Evolutionary conservation across 139 green algal genomes (phyloP).

Genomic region (Tetraselmis chui): DNA sequence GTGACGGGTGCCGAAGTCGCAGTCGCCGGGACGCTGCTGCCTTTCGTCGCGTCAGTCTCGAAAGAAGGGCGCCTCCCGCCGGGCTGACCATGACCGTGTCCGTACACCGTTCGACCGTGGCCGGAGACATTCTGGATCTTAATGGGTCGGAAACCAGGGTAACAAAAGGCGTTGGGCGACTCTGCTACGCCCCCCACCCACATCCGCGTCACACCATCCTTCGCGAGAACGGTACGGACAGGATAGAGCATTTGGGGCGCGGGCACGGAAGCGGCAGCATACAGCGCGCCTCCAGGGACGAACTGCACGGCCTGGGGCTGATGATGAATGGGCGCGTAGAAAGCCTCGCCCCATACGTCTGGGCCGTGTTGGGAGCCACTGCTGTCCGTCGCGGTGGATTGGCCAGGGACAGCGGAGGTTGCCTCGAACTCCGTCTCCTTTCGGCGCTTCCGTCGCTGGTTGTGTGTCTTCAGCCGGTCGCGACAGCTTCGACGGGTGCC

Average conservation of each 20-base stretch:
- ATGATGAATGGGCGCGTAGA: background rate
- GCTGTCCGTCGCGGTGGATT: background rate
- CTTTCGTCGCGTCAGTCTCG: too few relatives aligned
- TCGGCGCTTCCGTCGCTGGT: slow-evolving; percentile 26
- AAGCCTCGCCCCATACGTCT: background rate
- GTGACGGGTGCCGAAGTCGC: too few relatives aligned
- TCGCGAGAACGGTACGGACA: background rate
- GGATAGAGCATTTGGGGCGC: background rate
- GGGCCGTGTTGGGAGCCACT: background rate
- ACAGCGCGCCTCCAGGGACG: background rate
- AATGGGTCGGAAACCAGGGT: background rate
- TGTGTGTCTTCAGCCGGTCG: slow-evolving; percentile 52
- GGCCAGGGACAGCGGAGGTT: too few relatives aligned
- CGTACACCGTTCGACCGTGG: too few relatives aligned
- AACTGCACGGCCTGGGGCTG: background rate
- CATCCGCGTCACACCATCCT: background rate
- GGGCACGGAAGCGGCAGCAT: too few relatives aligned
- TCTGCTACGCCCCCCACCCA: background rate
- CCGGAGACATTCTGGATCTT: background rate
- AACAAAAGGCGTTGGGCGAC: background rate
- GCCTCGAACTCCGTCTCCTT: background rate
- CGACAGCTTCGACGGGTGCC: slow-evolving; percentile 33
- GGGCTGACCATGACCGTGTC: too few relatives aligned
- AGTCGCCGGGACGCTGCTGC: too few relatives aligned
- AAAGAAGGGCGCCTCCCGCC: too few relatives aligned